A percentile compares a stretch with the other conserved stretches of the same genome.
Evolutionary conservation across 2,329 filamentous ascomycete genomes (phyloP).

Genomic region (Sporothrix phasma): DNA sequence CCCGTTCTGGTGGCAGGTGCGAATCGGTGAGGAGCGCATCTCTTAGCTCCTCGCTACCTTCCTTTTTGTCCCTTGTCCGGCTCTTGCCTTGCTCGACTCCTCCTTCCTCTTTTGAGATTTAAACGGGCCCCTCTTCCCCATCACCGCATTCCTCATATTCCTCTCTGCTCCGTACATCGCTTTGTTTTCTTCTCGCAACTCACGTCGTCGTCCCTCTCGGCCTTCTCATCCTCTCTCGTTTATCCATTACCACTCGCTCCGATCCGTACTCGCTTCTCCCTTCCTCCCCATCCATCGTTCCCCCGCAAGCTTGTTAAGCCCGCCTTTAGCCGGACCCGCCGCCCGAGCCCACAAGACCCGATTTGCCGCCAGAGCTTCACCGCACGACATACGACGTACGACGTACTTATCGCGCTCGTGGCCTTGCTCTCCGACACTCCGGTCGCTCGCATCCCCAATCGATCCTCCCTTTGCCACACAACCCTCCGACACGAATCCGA

Average conservation of each 20-base stretch:
- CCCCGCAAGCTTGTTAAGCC: not conserved
- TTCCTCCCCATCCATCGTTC: not conserved
- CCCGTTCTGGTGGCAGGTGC: not conserved
- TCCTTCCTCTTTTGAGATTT: constrained; percentile 6
- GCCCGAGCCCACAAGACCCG: not conserved
- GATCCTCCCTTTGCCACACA: not conserved
- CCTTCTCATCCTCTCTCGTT: not conserved
- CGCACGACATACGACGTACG: too few relatives aligned
- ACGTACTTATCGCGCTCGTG: not conserved
- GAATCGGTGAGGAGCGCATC: not conserved
- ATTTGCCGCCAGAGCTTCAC: not conserved
- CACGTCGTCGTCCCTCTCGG: not conserved
- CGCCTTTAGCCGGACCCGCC: constrained; percentile 1
- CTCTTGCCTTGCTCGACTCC: not conserved
- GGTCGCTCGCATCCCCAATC: not conserved
- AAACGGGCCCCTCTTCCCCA: not conserved
- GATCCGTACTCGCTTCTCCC: not conserved
- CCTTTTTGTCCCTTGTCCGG: not conserved
- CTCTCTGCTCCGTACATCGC: not conserved
- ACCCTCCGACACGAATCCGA: not conserved
- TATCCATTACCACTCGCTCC: not conserved
- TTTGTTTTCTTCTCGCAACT: not conserved
- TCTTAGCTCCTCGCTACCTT: not conserved
- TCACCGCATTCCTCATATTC: not conserved
- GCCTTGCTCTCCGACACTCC: not conserved